Evolutionary conservation across 2,329 filamentous ascomycete genomes (phyloP), one percentile per base, ranked within the genome.

Genomic region (Ophiobolus disseminans): DNA sequence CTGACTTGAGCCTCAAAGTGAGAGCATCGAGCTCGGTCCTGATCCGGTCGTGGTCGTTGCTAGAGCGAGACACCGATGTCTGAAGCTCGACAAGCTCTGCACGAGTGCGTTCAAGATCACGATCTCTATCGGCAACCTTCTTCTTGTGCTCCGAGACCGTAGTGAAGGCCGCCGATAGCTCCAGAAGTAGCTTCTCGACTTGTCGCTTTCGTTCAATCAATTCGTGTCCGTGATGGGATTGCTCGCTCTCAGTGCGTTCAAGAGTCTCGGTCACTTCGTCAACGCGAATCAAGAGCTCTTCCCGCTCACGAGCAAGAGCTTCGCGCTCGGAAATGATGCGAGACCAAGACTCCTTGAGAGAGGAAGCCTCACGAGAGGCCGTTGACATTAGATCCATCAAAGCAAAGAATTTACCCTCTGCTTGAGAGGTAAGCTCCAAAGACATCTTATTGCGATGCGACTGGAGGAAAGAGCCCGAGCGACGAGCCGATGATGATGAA

Each of bases 321-420:
- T 66, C 63, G n/a, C 63, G 63, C 52, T 66, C 61, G 21, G 61
- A 56, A 21, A 62, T 53, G 21, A 65, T 66, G 20, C 55, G 55
- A 37, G 56, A 44, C 61, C 61, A 66, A 13, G 52, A 56, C 41
- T 66, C 63, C 20, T 66, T 66, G 9, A 66, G 26, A 0, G 60
- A 65, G 4, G 56, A 54, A 22, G 60, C 60, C 40, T 63, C 57
- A 14, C 62, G 51, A 9, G 62, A 65, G 10, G 60, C 58, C 21
- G 50, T 60, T 8, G 62, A 58, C 53, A 65, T 66, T 9, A 64
- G 60, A 13, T 66, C 62, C 53, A 66, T 63, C 13, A 66, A 36
- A n/a, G 62, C 55, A 38, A 65, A 64, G 47, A 66, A 63, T 39
- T 64, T 64, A 9, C 56, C 53, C 31, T 65, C 59, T 3, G 63